These are phyloP conservation scores for Sparassis latifolia DNA, from an alignment of 1,284 basidiomycete genomes.

Conservation along the genomic window DNA sequence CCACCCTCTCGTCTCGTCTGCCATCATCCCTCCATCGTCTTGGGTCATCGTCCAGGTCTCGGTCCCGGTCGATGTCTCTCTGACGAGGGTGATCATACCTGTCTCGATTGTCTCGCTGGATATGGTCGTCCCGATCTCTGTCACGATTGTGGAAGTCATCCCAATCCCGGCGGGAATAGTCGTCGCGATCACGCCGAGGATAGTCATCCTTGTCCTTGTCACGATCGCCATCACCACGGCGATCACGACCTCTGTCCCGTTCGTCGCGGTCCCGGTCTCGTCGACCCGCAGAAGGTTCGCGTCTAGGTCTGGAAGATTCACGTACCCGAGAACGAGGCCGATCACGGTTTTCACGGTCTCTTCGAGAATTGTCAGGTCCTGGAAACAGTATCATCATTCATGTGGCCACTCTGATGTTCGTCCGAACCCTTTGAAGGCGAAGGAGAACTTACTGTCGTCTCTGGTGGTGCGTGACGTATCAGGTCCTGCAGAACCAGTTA, in stretches of 20 bases:
- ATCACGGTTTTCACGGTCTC: slow-evolving; percentile 38
- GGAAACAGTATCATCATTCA: not conserved
- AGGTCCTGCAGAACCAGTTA: slow-evolving; percentile 28
- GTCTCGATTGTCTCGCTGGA: slow-evolving; percentile 10
- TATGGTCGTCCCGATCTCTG: slow-evolving; percentile 34
- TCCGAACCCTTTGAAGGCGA: not conserved
- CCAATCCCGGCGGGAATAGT: slow-evolving; percentile 21
- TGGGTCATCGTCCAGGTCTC: slow-evolving; percentile 52
- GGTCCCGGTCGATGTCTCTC: slow-evolving; percentile 26
- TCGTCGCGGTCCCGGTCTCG: slow-evolving; percentile 34
- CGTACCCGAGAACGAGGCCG: slow-evolving; percentile 52
- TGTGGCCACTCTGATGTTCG: slow-evolving; percentile 7
- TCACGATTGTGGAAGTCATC: slow-evolving; percentile 30
- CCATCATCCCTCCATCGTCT: slow-evolving; percentile 74
- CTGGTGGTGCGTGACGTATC: slow-evolving; percentile 46
- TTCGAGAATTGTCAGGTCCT: slow-evolving; percentile 44
- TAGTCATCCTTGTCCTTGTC: slow-evolving; percentile 29
- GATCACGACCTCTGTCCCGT: slow-evolving; percentile 19
- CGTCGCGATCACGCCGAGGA: slow-evolving; percentile 19
- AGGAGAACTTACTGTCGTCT: slow-evolving; percentile 49
- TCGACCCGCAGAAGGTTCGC: slow-evolving; percentile 47
- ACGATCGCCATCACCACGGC: slow-evolving; percentile 21
- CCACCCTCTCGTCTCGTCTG: slow-evolving; percentile 66
- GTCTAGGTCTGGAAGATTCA: slow-evolving; percentile 51
- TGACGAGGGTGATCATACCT: slow-evolving; percentile 20